phyloP scores from a whole-genome alignment of 139 green algal genomes.

The Asterochloris erici region DNA sequence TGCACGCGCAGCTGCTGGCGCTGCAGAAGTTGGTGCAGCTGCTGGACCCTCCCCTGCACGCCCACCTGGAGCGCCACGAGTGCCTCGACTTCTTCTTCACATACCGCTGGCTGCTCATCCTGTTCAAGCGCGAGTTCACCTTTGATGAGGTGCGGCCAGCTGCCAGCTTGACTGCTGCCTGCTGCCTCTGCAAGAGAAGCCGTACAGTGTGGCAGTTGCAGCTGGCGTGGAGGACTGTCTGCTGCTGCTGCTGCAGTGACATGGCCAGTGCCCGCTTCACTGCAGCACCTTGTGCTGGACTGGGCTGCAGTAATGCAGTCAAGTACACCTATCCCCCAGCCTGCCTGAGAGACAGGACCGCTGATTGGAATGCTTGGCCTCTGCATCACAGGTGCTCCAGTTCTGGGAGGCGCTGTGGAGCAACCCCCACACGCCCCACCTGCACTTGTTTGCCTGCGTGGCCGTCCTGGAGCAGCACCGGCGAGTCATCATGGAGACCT shows the following conservation, averaged over 20 bases:
- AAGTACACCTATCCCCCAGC: too few species aligned
- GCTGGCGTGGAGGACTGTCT: not conserved
- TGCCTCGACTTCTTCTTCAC: slow-evolving; percentile 85
- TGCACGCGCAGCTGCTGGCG: slow-evolving; percentile 80
- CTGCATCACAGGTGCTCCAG: slow-evolving; percentile 53
- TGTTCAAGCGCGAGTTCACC: slow-evolving; percentile 89
- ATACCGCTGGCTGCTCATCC: slow-evolving; percentile 91
- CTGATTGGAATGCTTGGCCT: too few species aligned
- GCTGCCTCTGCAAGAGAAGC: not conserved
- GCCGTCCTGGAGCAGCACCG: slow-evolving; percentile 78
- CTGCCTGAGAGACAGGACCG: too few species aligned
- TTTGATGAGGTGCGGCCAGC: slow-evolving; percentile 52
- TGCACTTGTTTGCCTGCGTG: slow-evolving; percentile 81
- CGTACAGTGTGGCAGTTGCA: not conserved
- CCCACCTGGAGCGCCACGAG: slow-evolving; percentile 59
- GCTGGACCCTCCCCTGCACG: slow-evolving; percentile 78
- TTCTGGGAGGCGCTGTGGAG: slow-evolving; percentile 91
- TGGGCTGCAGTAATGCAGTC: too few species aligned
- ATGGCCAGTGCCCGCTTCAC: too few species aligned
- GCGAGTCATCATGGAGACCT: slow-evolving; percentile 47
- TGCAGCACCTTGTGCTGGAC: too few species aligned
- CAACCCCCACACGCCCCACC: slow-evolving; percentile 50
- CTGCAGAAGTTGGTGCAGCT: slow-evolving; percentile 67
- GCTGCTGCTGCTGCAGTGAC: not conserved
- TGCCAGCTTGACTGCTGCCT: not conserved